Conservation (phyloP, 2,329 filamentous ascomycete species). For the Neurospora sp. region DNA sequence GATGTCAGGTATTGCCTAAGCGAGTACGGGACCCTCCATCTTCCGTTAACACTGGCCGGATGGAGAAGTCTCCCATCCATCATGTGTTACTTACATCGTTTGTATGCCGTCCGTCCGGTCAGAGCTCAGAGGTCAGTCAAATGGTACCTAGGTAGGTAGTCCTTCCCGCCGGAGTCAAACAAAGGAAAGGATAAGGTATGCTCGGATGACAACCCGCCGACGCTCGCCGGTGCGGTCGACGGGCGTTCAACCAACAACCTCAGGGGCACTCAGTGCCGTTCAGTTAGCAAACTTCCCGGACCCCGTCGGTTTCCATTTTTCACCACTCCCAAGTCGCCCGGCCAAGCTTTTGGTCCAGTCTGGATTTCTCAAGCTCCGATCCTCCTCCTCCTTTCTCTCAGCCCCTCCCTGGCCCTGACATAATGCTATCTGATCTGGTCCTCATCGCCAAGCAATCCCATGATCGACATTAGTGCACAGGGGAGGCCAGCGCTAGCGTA, state of each 20-base stretch:
- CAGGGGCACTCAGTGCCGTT: too few relatives aligned
- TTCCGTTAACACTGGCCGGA: neutral
- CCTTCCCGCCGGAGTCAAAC: neutral
- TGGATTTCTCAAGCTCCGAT: neutral
- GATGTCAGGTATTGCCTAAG: neutral
- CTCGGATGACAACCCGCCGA: neutral
- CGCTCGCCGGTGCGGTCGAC: neutral
- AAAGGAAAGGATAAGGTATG: neutral
- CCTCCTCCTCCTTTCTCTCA: neutral
- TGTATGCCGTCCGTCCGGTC: neutral
- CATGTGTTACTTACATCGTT: neutral
- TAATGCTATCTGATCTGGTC: too few relatives aligned
- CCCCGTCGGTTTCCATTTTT: neutral
- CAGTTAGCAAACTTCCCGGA: neutral
- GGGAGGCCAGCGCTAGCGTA: neutral
- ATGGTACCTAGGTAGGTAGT: neutral
- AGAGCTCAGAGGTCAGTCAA: neutral
- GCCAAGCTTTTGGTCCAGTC: neutral
- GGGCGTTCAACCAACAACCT: neutral
- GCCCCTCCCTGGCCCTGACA: too few relatives aligned
- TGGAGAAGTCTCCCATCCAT: neutral
- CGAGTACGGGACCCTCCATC: neutral
- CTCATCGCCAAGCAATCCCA: neutral
- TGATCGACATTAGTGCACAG: neutral
- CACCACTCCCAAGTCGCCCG: too few relatives aligned